A percentile compares a stretch with the other conserved stretches of the same genome.
Evolutionary conservation across 176 grass and related monocot genomes (phyloP).

Genomic region (Aechmea fasciata): DNA sequence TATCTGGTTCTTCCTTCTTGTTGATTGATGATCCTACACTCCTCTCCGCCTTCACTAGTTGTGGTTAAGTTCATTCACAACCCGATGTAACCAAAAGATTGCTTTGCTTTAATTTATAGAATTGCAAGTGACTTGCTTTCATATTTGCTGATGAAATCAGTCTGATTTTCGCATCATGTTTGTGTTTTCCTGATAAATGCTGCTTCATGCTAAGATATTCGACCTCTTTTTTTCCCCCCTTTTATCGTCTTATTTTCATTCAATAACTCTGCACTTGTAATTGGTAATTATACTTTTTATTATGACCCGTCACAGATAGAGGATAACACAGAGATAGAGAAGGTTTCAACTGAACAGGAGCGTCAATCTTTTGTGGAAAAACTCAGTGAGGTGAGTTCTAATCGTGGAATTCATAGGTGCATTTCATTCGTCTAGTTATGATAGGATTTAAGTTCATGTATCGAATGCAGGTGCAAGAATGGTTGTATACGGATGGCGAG

Average conservation of each 20-base stretch:
- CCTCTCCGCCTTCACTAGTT: too few relatives aligned
- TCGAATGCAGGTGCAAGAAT: conserved; percentile 76
- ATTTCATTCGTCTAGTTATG: conserved; percentile 6
- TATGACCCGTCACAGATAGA: conserved; percentile 44
- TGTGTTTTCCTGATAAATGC: too few relatives aligned
- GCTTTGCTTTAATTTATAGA: too few relatives aligned
- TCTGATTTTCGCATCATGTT: too few relatives aligned
- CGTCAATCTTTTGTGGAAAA: conserved; percentile 64
- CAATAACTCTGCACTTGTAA: neutral
- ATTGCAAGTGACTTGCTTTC: too few relatives aligned
- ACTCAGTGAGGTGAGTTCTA: conserved; percentile 66
- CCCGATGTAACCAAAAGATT: too few relatives aligned
- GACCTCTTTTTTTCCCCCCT: too few relatives aligned
- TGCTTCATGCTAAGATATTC: too few relatives aligned
- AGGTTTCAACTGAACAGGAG: conserved; percentile 87
- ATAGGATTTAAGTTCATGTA: conserved; percentile 14
- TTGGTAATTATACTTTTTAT: neutral
- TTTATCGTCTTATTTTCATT: neutral
- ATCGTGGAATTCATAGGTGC: neutral
- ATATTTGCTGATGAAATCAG: too few relatives aligned
- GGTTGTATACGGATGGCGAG: conserved; percentile 98
- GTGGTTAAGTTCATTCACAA: too few relatives aligned
- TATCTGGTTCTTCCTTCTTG: conserved; percentile 1
- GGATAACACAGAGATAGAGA: conserved; percentile 63
- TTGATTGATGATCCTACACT: neutral